Evolutionary conservation across 2,329 filamentous ascomycete genomes (phyloP).

Genomic region (Sporothrix schenckii): DNA sequence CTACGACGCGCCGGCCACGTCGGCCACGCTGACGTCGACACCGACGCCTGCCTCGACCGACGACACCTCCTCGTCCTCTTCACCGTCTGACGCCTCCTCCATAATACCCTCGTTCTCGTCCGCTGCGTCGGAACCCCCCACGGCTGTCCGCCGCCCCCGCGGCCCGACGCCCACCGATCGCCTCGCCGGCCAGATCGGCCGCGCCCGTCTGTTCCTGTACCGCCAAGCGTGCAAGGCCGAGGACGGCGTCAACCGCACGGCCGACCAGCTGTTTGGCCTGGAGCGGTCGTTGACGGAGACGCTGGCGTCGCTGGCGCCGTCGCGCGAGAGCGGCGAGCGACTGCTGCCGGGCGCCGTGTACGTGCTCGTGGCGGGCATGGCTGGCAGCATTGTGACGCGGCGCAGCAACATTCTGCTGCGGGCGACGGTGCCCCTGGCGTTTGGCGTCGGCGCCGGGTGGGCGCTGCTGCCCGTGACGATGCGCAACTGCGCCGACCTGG

Average conservation of each 20-base stretch:
- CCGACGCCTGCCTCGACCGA: constrained; percentile 34
- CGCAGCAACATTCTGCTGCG: constrained; percentile 86
- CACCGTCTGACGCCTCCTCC: constrained; percentile 19
- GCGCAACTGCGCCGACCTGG: constrained; percentile 80
- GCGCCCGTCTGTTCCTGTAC: constrained; percentile 79
- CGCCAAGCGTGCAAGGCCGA: constrained; percentile 73
- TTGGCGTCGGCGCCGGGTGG: constrained; percentile 83
- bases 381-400: constrained; percentile 85
- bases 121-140: constrained; percentile 34
- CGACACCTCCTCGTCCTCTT: constrained; percentile 21
- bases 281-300: constrained; percentile 91
- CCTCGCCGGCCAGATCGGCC: constrained; percentile 79
- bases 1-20: constrained; percentile 48
- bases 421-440: constrained; percentile 71
- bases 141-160: constrained; percentile 41
- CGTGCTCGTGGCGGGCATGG: constrained; percentile 92
- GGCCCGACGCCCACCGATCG: constrained; percentile 84
- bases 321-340: constrained; percentile 81
- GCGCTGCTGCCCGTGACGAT: constrained; percentile 85
- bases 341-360: constrained; percentile 89
- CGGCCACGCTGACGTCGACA: constrained; percentile 35
- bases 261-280: constrained; percentile 79
- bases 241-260: constrained; percentile 77
- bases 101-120: constrained; percentile 29
- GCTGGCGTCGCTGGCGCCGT: constrained; percentile 82